These are phyloP conservation scores for Boletellus emodensis DNA, from an alignment of 768 basidiomycete species.

Conservation along the genomic window DNA sequence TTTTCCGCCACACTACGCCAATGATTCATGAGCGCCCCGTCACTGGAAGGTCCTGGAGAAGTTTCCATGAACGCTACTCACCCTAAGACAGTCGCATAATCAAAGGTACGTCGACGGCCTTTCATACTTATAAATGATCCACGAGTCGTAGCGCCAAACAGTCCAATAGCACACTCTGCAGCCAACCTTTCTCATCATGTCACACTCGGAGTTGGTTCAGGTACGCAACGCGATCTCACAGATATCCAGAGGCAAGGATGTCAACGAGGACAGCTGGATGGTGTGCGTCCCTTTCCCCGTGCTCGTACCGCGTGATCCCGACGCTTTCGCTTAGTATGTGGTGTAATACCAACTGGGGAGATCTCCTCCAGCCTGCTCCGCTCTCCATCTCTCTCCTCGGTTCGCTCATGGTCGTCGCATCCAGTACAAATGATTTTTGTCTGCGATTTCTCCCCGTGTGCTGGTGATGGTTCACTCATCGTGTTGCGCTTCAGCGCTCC, in stretches of 20 bases:
- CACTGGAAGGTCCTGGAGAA: neutral
- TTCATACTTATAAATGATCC: conserved; percentile 1
- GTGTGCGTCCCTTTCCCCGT: conserved; percentile 6
- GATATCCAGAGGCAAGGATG: conserved; percentile 18
- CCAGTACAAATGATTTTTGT: conserved; percentile 16
- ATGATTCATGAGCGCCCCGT: neutral
- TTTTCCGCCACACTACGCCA: too few species aligned
- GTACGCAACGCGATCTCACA: conserved; percentile 18
- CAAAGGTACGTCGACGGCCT: neutral
- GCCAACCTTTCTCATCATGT: conserved; percentile 1
- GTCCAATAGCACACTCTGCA: neutral
- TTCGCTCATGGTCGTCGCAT: conserved; percentile 16
- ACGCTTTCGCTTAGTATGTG: conserved; percentile 11
- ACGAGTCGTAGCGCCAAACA: neutral
- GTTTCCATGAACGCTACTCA: neutral
- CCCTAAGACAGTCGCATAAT: neutral
- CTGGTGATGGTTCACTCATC: neutral
- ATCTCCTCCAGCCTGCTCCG: conserved; percentile 18
- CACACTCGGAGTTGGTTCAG: conserved; percentile 9
- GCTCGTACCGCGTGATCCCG: neutral
- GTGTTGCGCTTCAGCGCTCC: neutral
- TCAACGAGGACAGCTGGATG: conserved; percentile 22
- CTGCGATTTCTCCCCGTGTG: neutral
- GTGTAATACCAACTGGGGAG: conserved; percentile 20
- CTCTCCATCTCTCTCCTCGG: conserved; percentile 17